phyloP scores from a whole-genome alignment of 2,329 filamentous ascomycete genomes.

The Coniella vitis region DNA sequence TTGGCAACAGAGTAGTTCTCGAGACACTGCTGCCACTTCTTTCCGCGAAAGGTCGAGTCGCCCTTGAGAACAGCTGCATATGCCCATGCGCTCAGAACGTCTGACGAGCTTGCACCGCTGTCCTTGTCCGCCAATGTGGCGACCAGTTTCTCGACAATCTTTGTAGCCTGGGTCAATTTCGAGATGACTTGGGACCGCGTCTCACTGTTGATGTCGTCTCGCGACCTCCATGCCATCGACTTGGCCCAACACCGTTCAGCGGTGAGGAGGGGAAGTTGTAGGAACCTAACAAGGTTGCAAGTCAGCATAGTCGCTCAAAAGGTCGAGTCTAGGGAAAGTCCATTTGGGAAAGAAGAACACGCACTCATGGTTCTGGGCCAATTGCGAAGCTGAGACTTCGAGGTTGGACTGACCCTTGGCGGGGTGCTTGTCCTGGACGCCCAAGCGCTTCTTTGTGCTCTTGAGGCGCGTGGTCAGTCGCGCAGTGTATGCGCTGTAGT shows the following conservation, averaged over 20 bases:
- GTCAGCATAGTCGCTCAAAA: conserved; percentile 1
- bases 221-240: conserved; percentile 88
- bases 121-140: conserved; percentile 55
- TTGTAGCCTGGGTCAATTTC: conserved; percentile 72
- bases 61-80: conserved; percentile 75
- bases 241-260: conserved; percentile 84
- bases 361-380: conserved; percentile 71
- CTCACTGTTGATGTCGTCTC: conserved; percentile 70
- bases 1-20: conserved; percentile 68
- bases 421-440: conserved; percentile 74
- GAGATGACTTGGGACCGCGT: conserved; percentile 86
- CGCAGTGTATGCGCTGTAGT: conserved; percentile 78
- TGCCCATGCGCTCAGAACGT: conserved; percentile 78
- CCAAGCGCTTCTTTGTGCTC: conserved; percentile 77
- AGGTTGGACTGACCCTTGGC: conserved; percentile 74
- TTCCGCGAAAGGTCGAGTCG: conserved; percentile 77
- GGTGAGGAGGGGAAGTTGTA: conserved; percentile 72
- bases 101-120: conserved; percentile 61
- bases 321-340: neutral
- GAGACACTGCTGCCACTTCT: conserved; percentile 75
- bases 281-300: conserved; percentile 48
- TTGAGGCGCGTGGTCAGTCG: conserved; percentile 76
- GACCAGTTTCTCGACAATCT: conserved; percentile 61
- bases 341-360: conserved; percentile 19
- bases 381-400: conserved; percentile 65